A percentile compares a stretch with the other conserved stretches of the same genome.
phyloP scores from a whole-genome alignment of 768 basidiomycete species.

The Mycena pura region DNA sequence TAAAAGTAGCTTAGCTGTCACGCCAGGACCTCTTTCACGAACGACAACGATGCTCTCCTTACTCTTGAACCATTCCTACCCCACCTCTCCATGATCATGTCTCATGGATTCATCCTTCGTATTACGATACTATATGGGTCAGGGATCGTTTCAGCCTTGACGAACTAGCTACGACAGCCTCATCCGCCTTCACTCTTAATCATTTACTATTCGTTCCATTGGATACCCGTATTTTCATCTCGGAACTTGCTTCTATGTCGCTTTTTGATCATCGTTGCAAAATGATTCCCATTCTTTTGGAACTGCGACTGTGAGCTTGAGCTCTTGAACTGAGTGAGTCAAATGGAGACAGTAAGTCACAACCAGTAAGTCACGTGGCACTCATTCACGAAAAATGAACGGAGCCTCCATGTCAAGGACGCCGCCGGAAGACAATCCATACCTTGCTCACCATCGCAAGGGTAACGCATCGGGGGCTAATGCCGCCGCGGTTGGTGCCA shows the following conservation, averaged over 20 bases:
- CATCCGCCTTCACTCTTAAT: slow-evolving; percentile 65
- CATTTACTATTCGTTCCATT: slow-evolving; percentile 55
- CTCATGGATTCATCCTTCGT: slow-evolving; percentile 41
- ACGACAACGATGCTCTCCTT: slow-evolving; percentile 51
- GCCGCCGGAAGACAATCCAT: slow-evolving; percentile 53
- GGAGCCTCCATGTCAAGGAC: slow-evolving; percentile 8
- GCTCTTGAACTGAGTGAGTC: too few relatives aligned
- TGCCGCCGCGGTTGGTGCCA: slow-evolving; percentile 33
- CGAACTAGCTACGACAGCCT: slow-evolving; percentile 70
- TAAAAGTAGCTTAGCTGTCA: slow-evolving; percentile 47
- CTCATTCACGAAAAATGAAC: background rate
- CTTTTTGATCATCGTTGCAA: slow-evolving; percentile 62
- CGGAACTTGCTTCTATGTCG: slow-evolving; percentile 62
- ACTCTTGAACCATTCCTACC: slow-evolving; percentile 44
- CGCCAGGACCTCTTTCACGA: slow-evolving; percentile 42
- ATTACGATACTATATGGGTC: slow-evolving; percentile 64
- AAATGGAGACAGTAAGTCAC: slow-evolving; percentile 27
- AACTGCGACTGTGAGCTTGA: background rate
- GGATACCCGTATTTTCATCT: slow-evolving; percentile 65
- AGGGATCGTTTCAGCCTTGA: slow-evolving; percentile 61
- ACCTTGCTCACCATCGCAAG: slow-evolving; percentile 56
- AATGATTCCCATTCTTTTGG: slow-evolving; percentile 25
- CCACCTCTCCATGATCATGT: slow-evolving; percentile 48
- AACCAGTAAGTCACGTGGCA: slow-evolving; percentile 16
- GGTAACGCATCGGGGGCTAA: slow-evolving; percentile 29